phyloP scores from a whole-genome alignment of 1,139 yeast genomes.

The Debaryomyces sp. region DNA sequence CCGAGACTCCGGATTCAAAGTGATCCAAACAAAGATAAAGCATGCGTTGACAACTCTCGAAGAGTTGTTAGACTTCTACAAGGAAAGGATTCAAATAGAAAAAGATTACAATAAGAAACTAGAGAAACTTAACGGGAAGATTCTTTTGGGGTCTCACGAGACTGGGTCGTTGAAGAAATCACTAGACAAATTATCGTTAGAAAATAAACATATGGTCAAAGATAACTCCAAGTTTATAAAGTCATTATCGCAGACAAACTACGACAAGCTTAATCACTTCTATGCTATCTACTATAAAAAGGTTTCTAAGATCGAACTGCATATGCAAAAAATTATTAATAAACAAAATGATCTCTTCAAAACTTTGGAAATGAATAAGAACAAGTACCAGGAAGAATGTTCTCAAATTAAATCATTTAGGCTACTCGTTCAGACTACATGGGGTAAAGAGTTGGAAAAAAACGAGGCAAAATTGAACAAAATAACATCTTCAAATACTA shows the following conservation, averaged over 20 bases:
- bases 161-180: slow-evolving; percentile 60
- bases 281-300: slow-evolving; percentile 32
- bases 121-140: slow-evolving; percentile 49
- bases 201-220: slow-evolving; percentile 44
- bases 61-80: slow-evolving; percentile 48
- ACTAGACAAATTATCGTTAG: slow-evolving; percentile 58
- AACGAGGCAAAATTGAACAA: slow-evolving; percentile 64
- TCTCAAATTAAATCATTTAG: slow-evolving; percentile 57
- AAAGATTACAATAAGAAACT: slow-evolving; percentile 68
- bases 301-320: slow-evolving; percentile 36
- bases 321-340: slow-evolving; percentile 38
- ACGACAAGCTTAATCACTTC: slow-evolving; percentile 37
- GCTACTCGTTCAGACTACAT: slow-evolving; percentile 70
- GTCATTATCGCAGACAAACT: slow-evolving; percentile 35
- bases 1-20: slow-evolving; percentile 36
- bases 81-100: slow-evolving; percentile 61
- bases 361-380: slow-evolving; percentile 48
- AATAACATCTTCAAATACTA: slow-evolving; percentile 50
- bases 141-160: slow-evolving; percentile 59
- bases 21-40: slow-evolving; percentile 34
- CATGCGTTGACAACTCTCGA: slow-evolving; percentile 41
- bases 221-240: slow-evolving; percentile 36
- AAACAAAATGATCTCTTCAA: slow-evolving; percentile 29
- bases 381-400: slow-evolving; percentile 61
- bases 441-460: slow-evolving; percentile 78